Evolutionary conservation across 2,329 filamentous ascomycete genomes (phyloP), one percentile per base, ranked within the genome.

Genomic region (Ceratocystis smalleyi): DNA sequence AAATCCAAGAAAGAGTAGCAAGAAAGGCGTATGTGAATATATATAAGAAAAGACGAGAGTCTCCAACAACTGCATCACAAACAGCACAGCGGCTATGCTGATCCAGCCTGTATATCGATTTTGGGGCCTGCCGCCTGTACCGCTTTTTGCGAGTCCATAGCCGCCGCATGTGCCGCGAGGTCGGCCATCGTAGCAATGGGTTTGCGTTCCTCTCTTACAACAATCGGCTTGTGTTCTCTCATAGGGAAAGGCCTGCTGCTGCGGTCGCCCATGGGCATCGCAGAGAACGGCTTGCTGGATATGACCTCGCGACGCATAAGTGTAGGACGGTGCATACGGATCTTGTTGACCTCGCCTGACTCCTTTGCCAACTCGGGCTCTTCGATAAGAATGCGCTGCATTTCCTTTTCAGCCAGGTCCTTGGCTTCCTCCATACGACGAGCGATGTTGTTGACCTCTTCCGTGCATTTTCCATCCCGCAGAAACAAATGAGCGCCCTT

Each of bases 401-500:
- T 78, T 72, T 88, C 84, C 62, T 78, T 78, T 51, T 77, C 77
- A 17, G 86, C 83, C 63, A 83, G 75, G 40, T 81, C 80, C 61
- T 84, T 77, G 0, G 90, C 83, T 64, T 85, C 80, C 7, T 75
- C 75, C 54, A 95, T 81, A 17, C 83, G 82, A 65, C 79, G 77
- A 70, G 84, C 82, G 63, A 91, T 86, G 59, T 83, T 85, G 30
- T 79, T 77, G 47, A 96, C 80, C 73, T 95, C 89, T 19, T 83
- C 81, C n/a, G 78, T 81, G 74, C 91, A 96, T 70, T 94, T 87
- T 10, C 91, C 91, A 63, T 91, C 87, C 27, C 91, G 84, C n/a
- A 96, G 78, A 67, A 94, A 90, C 70, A 95, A 89, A 71, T 95
- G 91, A 0, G 91, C 91, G 2, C 88, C 91, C 63, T 85, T 85